These are phyloP conservation scores for Quercus ilex DNA, from an alignment of 306 rosid species.

Conservation along the genomic window DNA sequence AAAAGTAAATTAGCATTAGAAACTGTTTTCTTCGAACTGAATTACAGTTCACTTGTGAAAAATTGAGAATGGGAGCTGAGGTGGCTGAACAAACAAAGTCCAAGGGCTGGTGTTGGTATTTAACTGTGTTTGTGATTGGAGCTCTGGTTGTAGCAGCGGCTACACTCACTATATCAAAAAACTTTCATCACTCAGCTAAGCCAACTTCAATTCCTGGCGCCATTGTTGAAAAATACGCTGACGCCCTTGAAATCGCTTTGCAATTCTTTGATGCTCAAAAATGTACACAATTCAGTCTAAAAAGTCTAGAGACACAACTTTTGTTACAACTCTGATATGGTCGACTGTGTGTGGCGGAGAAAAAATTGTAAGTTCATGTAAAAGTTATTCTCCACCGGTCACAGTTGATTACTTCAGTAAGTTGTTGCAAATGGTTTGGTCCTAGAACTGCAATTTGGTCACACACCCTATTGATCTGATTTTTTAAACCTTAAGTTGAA, in stretches of 20 bases:
- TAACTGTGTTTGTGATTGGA: constrained; percentile 27
- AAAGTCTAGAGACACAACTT: too few species aligned
- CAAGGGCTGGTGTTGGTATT: constrained; percentile 34
- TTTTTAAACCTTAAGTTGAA: not conserved
- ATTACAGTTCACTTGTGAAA: not conserved
- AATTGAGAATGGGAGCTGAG: constrained; percentile 18
- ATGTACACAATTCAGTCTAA: constrained; percentile 27
- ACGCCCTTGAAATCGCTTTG: constrained; percentile 42
- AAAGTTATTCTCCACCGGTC: too few species aligned
- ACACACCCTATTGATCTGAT: too few species aligned
- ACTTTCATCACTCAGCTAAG: constrained; percentile 16
- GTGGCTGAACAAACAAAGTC: constrained; percentile 9
- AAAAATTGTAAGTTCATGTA: too few species aligned
- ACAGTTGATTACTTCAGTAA: too few species aligned
- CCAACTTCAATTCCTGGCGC: constrained; percentile 11
- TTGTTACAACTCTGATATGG: fast-evolving
- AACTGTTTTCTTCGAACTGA: too few species aligned
- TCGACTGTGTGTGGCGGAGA: too few species aligned
- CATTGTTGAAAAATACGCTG: constrained; percentile 37
- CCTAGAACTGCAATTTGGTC: too few species aligned
- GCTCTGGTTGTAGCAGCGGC: constrained; percentile 33
- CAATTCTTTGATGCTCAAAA: constrained; percentile 60
- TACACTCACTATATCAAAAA: constrained; percentile 18
- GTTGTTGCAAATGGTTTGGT: too few species aligned
- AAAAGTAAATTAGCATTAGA: too few species aligned